These are phyloP conservation scores for Gnetum montanum DNA, from an alignment of 75 land plant genomes.

Conservation along the genomic window DNA sequence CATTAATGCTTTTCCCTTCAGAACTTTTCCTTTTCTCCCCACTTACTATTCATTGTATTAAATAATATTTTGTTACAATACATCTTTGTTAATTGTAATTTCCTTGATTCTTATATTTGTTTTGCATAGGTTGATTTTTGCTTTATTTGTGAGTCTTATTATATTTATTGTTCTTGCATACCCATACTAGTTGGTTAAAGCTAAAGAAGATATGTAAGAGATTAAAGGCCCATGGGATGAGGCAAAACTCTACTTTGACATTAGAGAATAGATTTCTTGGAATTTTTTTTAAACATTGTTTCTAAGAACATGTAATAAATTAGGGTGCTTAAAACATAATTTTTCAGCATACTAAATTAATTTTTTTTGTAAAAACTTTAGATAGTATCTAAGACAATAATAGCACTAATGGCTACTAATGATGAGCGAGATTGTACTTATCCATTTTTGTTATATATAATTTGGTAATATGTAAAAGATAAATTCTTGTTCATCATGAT, in stretches of 20 bases:
- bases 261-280: slow-evolving; percentile 58
- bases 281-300: no score
- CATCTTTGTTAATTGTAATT: slow-evolving; percentile 38
- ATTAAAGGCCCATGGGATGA: slow-evolving; percentile 99
- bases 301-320: no score
- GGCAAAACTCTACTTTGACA: slow-evolving; percentile 94
- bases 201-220: slow-evolving; percentile 91
- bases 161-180: slow-evolving; percentile 69
- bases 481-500: no score
- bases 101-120: slow-evolving; percentile 43
- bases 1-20: slow-evolving; percentile 82
- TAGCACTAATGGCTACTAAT: no score
- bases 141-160: slow-evolving; percentile 32
- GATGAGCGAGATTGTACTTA: no score
- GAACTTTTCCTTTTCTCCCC: slow-evolving; percentile 90
- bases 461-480: no score
- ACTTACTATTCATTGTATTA: slow-evolving; percentile 61
- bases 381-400: no score
- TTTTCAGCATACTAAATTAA: no score
- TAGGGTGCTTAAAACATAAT: no score
- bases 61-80: slow-evolving; percentile 58
- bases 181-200: slow-evolving; percentile 82
- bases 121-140: slow-evolving; percentile 42
- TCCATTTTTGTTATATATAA: no score
- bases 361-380: no score